phyloP scores from a whole-genome alignment of 2,329 filamentous ascomycete genomes.

The Monilinia vaccinii-corymbosi region DNA sequence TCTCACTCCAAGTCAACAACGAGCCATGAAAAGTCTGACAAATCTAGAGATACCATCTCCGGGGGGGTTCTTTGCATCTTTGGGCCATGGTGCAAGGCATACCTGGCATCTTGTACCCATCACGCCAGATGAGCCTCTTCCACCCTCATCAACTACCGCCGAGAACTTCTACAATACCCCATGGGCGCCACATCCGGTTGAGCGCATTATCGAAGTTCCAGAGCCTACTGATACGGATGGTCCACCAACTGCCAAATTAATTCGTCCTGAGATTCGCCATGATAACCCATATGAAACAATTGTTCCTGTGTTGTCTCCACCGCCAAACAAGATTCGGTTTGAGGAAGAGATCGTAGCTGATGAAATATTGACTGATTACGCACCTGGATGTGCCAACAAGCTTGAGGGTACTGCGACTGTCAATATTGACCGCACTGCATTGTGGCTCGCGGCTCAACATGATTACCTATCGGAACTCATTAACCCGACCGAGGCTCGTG shows the following conservation, averaged over 20 bases:
- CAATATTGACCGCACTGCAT: slow-evolving; percentile 75
- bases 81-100: slow-evolving; percentile 64
- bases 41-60: slow-evolving; percentile 84
- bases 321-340: not conserved
- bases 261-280: slow-evolving; percentile 26
- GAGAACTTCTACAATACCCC: slow-evolving; percentile 85
- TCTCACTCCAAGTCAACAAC: slow-evolving; percentile 42
- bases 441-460: slow-evolving; percentile 79
- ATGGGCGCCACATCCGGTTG: slow-evolving; percentile 54
- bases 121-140: slow-evolving; percentile 44
- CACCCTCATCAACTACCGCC: slow-evolving; percentile 81
- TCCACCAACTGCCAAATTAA: slow-evolving; percentile 57
- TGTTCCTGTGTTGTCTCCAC: slow-evolving; percentile 14
- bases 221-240: slow-evolving; percentile 43
- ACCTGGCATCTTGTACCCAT: slow-evolving; percentile 66
- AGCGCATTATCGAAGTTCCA: slow-evolving; percentile 56
- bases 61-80: slow-evolving; percentile 80
- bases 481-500: slow-evolving; percentile 41
- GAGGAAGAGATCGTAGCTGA: slow-evolving; percentile 47
- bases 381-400: slow-evolving; percentile 65
- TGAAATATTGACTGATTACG: slow-evolving; percentile 62
- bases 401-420: slow-evolving; percentile 60
- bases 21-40: slow-evolving; percentile 63
- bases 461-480: slow-evolving; percentile 63
- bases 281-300: slow-evolving; percentile 32